phyloP scores from a whole-genome alignment of 306 rosid species.

The Geum urbanum region DNA sequence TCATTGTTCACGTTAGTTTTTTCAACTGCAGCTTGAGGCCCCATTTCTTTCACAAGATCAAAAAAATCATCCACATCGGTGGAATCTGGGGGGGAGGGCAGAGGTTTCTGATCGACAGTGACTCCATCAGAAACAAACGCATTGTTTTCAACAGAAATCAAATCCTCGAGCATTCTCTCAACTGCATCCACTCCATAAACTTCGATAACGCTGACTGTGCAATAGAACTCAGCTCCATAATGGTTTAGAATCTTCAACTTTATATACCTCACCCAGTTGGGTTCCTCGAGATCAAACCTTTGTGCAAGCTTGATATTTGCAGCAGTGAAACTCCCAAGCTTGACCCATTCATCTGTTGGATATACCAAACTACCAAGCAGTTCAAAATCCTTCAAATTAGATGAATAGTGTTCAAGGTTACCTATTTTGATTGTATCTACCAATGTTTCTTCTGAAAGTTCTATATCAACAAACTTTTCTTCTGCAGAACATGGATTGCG shows the following conservation, averaged over 20 bases:
- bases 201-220: slow-evolving; percentile 78
- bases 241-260: slow-evolving; percentile 79
- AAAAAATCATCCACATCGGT: slow-evolving; percentile 37
- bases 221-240: slow-evolving; percentile 86
- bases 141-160: slow-evolving; percentile 56
- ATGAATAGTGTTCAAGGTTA: slow-evolving; percentile 89
- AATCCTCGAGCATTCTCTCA: slow-evolving; percentile 93
- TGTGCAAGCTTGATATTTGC: slow-evolving; percentile 77
- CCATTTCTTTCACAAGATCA: slow-evolving; percentile 29
- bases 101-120: slow-evolving; percentile 44
- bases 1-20: slow-evolving; percentile 42
- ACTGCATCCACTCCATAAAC: slow-evolving; percentile 93
- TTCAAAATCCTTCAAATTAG: slow-evolving; percentile 80
- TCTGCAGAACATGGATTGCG: slow-evolving; percentile 93
- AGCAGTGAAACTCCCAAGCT: slow-evolving; percentile 77
- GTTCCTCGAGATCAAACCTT: slow-evolving; percentile 65
- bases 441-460: slow-evolving; percentile 93
- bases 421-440: slow-evolving; percentile 82
- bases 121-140: slow-evolving; percentile 39
- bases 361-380: slow-evolving; percentile 73
- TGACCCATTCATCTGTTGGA: slow-evolving; percentile 84
- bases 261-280: slow-evolving; percentile 96
- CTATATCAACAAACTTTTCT: slow-evolving; percentile 74
- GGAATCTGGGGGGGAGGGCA: slow-evolving; percentile 38
- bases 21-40: slow-evolving; percentile 38